Conservation (phyloP, 176 grass and related monocot species). For the Aegilops speltoides region DNA sequence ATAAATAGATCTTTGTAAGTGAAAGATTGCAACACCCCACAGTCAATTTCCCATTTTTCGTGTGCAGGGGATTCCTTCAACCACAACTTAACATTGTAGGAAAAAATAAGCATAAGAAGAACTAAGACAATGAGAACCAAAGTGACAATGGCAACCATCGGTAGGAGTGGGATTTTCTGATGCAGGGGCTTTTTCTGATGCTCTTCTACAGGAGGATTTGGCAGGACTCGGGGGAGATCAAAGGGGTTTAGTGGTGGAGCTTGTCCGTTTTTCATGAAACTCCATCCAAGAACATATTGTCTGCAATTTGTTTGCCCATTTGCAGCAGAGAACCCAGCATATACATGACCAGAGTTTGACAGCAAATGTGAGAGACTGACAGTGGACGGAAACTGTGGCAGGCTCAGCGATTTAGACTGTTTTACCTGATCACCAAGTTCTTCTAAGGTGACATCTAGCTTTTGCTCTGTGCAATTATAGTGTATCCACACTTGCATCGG, state of each 20-base stretch:
- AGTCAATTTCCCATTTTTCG: background rate
- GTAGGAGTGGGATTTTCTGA: background rate
- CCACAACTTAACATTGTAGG: background rate
- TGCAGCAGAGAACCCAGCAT: background rate
- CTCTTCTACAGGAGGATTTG: background rate
- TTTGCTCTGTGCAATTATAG: background rate
- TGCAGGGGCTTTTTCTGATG: background rate
- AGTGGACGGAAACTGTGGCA: background rate
- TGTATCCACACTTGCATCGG: background rate
- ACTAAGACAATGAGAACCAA: background rate
- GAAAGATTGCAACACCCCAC: background rate
- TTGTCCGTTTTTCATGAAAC: background rate
- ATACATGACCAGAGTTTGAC: background rate
- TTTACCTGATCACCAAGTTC: fast-evolving
- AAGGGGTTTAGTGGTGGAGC: background rate
- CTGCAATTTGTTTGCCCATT: background rate
- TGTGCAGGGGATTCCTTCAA: background rate
- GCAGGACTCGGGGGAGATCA: background rate
- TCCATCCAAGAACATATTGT: background rate
- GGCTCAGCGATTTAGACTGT: background rate
- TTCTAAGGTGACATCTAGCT: background rate
- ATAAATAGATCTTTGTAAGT: conserved; percentile 24
- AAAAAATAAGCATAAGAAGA: background rate
- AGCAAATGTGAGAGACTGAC: background rate
- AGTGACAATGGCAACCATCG: background rate